Base-by-base conservation (phyloP, 1,139 yeast species). In the Suhomyces bokatorum region DNA sequence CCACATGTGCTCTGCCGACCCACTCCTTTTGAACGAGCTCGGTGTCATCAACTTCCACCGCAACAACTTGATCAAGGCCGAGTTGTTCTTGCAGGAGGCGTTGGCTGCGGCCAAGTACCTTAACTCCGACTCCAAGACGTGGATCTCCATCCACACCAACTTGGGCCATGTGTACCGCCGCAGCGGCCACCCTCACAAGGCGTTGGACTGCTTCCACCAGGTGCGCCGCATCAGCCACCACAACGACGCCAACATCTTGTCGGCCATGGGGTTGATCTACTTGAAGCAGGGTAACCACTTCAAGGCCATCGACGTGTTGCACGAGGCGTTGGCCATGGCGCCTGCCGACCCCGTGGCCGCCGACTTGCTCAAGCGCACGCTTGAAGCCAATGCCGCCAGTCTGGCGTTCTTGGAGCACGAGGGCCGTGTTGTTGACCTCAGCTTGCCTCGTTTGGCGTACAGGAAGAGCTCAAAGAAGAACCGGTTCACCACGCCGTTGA, bases 31-130 rank as follows among this genome's bases (percentile, higher is more conserved):
- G 47, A 95, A 95, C 64, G 99, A 95, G 62, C 69, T 91, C 58
- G 99, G 98, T 2, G 98, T 95, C 1, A 81, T 91, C 12, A 76
- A 82, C 57, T 95, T 88, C 62, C 95, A 91, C 61, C 85, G 83
- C 54, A 75, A 77, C 50, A 87, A 88, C 44, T 72, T 86, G 31
- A 63, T 66, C 24, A 79, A 75, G 51, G 96, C 98, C 0, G 95
- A 88, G 58, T 66, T 74, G 20, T 85, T 77, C 58, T 80, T 95
- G 55, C 76, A 77, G 43, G 83, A 81, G 53, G 98, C 98, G 0
- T 69, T 87, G 32, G 75, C 76, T 11, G 85, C 88, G 0, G 87
- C 95, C 1, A 78, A 77, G 50, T 75, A 76, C 48, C 70, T 87
- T 48, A 86, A 85, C 55, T 80, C 93, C 3, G 95, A 89, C 50